phyloP scores from a whole-genome alignment of 2,329 filamentous ascomycete genomes.

The Ceratocystis alfenasii region DNA sequence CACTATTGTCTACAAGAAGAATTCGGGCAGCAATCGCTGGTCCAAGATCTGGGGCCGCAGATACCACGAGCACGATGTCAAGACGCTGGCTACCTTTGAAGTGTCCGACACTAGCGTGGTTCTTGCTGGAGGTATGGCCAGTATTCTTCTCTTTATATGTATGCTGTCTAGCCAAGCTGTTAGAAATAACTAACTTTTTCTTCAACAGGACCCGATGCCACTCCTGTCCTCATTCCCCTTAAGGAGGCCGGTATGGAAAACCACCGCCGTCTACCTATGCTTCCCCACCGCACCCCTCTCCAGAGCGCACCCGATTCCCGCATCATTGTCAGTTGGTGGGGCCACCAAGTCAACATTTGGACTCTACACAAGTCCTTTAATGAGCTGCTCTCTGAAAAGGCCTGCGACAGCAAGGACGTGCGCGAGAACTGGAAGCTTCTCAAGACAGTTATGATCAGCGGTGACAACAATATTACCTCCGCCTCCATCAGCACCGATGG shows the following conservation, averaged over 20 bases:
- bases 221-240: conserved; percentile 70
- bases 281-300: conserved; percentile 68
- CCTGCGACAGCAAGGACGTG: conserved; percentile 32
- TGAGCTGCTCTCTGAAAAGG: conserved; percentile 35
- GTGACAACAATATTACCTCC: conserved; percentile 73
- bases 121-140: conserved; percentile 68
- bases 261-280: conserved; percentile 66
- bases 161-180: not conserved
- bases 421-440: conserved; percentile 52
- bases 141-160: not conserved
- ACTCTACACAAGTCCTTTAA: conserved; percentile 38
- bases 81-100: conserved; percentile 85
- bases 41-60: conserved; percentile 72
- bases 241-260: conserved; percentile 63
- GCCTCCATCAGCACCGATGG: conserved; percentile 61
- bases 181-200: conserved; percentile 27
- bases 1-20: conserved; percentile 69
- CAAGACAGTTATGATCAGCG: conserved; percentile 54
- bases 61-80: conserved; percentile 90
- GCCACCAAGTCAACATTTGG: conserved; percentile 78
- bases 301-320: conserved; percentile 61
- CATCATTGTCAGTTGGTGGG: conserved; percentile 84
- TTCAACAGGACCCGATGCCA: conserved; percentile 63
- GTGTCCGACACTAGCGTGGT: conserved; percentile 70
- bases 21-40: conserved; percentile 56